phyloP scores from a whole-genome alignment of 306 rosid genomes.

The apple (Malus domestica) region ASM211411v1 NC_041790.1:34038001-34038500 shows the following conservation, averaged over 20 bases:
- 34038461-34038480: too few species aligned
- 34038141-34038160: constrained; percentile 32
- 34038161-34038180: constrained; percentile 8
- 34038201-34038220: constrained; percentile 22
- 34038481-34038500: too few species aligned
- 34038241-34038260: constrained; percentile 18
- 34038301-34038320: neutral
- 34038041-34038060: constrained; percentile 31
- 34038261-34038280: constrained; percentile 2
- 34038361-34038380: neutral
- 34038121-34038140: constrained; percentile 20
- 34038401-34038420: too few species aligned
- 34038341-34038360: constrained; percentile 12
- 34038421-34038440: too few species aligned
- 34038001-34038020: neutral
- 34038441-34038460: too few species aligned
- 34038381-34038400: neutral
- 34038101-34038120: neutral
- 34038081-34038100: constrained; percentile 27
- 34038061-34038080: constrained; percentile 90
- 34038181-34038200: constrained; percentile 22
- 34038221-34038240: constrained; percentile 53
- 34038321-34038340: neutral
- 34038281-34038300: constrained; percentile 1
- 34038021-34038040: constrained; percentile 6